Base-by-base conservation (phyloP, 345 rosid species). In the Eucalyptus sp. region DNA sequence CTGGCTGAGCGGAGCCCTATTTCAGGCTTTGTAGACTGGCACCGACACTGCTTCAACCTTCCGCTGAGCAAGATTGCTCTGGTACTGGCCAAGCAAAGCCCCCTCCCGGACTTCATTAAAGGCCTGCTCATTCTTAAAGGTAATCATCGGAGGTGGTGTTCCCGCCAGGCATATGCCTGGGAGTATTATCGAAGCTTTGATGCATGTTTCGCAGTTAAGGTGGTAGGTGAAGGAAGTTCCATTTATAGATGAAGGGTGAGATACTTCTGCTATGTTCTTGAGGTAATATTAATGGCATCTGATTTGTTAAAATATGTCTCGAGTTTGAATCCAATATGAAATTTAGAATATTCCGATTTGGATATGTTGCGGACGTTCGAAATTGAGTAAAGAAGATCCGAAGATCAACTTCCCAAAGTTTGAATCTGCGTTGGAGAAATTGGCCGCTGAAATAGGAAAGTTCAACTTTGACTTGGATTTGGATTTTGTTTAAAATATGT, bases 81-180 rank as follows among this genome's bases (percentile, higher is more conserved):
- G 37, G 37, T 64, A 2, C 33, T 64, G 71, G 71, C 71, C 71
- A n/a, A 14, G 71, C 3, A 0, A 18, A n/a, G 71, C 37, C 37
- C 37, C 17, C 17, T 64, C 14, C 71, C 17, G 18, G 76, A 64
- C n/a, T 64, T 64, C 20, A 17, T 64, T 64, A n/a, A n/a, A 64
- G 20, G 31, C 37, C 13, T 11, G 56, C 37, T 2, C 31, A 20
- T 90, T 90, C 60, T 90, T 91, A 90, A 93, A 90, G 60, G 93
- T 90, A 92, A 48, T 92, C 95, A 2, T 46, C n/a, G 56, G 95
- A 92, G 25, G 91, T 87, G 7, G 88, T 89, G 54, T 86, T 89
- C 92, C 58, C 24, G 25, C 90, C 94, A 13, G 90, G 84, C n/a
- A 44, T 68, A 18, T 79, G 90, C 86, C 83, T 88, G 49, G 89